These are phyloP conservation scores for Paralagenidium karlingii DNA, from an alignment of 352 stramenopile species.

Conservation along the genomic window DNA sequence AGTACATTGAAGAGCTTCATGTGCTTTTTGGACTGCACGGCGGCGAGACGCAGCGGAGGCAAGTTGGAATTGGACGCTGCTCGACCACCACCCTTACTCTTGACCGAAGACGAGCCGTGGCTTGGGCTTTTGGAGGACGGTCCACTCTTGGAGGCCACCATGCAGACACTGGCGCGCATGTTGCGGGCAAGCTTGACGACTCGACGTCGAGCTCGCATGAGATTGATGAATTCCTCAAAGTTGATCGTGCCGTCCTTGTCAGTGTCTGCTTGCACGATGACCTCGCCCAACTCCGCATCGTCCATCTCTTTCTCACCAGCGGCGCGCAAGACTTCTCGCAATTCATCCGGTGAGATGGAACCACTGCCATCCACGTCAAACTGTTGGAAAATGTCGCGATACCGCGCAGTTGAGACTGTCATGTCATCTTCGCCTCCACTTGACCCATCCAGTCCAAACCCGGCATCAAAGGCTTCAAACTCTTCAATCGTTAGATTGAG, in stretches of 20 bases:
- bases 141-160: not conserved
- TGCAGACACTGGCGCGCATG: slow-evolving; percentile 21
- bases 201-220: slow-evolving; percentile 71
- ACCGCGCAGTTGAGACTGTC: slow-evolving; percentile 38
- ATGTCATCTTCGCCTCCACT: too few species aligned
- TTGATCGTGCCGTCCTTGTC: slow-evolving; percentile 68
- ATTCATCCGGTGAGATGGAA: slow-evolving; percentile 54
- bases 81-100: too few species aligned
- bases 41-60: slow-evolving; percentile 43
- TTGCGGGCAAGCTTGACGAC: slow-evolving; percentile 53
- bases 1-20: slow-evolving; percentile 27
- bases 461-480: slow-evolving; percentile 48
- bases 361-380: slow-evolving; percentile 74
- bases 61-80: too few species aligned
- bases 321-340: slow-evolving; percentile 33
- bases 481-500: slow-evolving; percentile 55
- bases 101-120: not conserved
- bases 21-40: slow-evolving; percentile 31
- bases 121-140: slow-evolving; percentile 1
- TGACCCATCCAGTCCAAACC: too few species aligned
- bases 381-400: slow-evolving; percentile 43
- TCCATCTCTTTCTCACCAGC: slow-evolving; percentile 71
- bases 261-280: slow-evolving; percentile 52
- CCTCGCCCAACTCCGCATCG: slow-evolving; percentile 43
- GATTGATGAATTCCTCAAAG: slow-evolving; percentile 60